Conservation (phyloP, 371 early-diverging fungal species). For the Vairimorpha apis region DNA sequence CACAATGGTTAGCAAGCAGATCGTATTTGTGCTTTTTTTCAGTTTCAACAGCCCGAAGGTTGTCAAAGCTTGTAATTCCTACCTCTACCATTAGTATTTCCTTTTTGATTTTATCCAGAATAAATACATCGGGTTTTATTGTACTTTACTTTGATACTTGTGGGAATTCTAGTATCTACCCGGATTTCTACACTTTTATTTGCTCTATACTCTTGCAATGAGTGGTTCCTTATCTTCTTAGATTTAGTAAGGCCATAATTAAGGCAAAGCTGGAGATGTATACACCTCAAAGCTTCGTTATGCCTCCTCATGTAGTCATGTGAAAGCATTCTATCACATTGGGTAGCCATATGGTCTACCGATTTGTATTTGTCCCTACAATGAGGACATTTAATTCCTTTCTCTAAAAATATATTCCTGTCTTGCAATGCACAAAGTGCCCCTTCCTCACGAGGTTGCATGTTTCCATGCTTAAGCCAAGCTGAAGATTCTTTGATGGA, state of each 20-base stretch:
- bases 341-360: constrained; percentile 10
- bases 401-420: background rate
- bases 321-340: constrained; percentile 4
- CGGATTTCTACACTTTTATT: background rate
- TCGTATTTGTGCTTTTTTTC: constrained; percentile 10
- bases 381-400: constrained; percentile 1
- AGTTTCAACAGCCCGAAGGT: background rate
- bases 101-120: background rate
- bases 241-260: background rate
- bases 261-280: background rate
- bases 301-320: constrained; percentile 7
- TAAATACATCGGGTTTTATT: constrained; percentile 1
- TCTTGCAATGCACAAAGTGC: background rate
- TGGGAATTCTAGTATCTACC: background rate
- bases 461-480: background rate
- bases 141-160: background rate
- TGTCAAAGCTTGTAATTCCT: constrained; percentile 5
- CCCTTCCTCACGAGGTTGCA: background rate
- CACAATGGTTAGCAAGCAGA: background rate
- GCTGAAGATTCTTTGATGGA: background rate
- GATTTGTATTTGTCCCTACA: background rate
- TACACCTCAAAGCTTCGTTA: constrained; percentile 3
- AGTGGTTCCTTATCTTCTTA: background rate
- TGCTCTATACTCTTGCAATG: background rate
- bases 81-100: background rate